Evolutionary conservation across 306 rosid species (phyloP), one percentile per base, ranked within the genome.

Genomic region (Glycine soja): DNA sequence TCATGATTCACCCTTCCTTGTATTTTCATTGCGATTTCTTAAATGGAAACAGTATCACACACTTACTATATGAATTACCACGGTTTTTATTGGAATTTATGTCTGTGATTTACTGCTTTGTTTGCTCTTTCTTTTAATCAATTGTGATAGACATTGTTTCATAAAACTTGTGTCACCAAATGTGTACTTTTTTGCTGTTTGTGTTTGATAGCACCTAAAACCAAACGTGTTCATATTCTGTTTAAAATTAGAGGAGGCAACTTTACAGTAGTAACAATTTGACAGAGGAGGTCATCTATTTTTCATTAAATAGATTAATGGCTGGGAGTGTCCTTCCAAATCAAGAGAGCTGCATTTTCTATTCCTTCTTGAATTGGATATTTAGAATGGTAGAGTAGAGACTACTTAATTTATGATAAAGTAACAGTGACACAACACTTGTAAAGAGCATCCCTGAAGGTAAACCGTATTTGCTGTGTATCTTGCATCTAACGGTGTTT

Each of bases 391-490:
- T 40, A 75, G 42, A n/a, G 76, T 10, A 8, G 75, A 53, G 13
- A 40, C 52, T 63, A 36, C 80, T 85, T n/a, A n/a, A n/a, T n/a
- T 80, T 56, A 34, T 76, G 74, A 50, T 53, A 18, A 85, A 81
- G 83, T 72, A 74, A 81, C 74, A 81, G 87, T 77, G 89, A 83
- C 66, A 71, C 47, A 8, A 72, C 68, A 77, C 81, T 43, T 0
- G 70, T 54, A 67, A 80, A 67, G 86, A 82, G 70, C 75, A 50
- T 19, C 3, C 38, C 3, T 67, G 65, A 73, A 81, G 65, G 42
- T 62, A 14, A 24, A 69, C 10, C 12, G 11, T 50, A 69, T 36
- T 51, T 19, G 63, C 57, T 73, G 30, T 24, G 30, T 24, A 24
- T 24, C 30, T 24, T 24, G 30, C 30, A 24, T 24, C 54, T 74